These are phyloP conservation scores for Allodekkera sacchari DNA, from an alignment of 805 yeast species.

Conservation along the genomic window DNA sequence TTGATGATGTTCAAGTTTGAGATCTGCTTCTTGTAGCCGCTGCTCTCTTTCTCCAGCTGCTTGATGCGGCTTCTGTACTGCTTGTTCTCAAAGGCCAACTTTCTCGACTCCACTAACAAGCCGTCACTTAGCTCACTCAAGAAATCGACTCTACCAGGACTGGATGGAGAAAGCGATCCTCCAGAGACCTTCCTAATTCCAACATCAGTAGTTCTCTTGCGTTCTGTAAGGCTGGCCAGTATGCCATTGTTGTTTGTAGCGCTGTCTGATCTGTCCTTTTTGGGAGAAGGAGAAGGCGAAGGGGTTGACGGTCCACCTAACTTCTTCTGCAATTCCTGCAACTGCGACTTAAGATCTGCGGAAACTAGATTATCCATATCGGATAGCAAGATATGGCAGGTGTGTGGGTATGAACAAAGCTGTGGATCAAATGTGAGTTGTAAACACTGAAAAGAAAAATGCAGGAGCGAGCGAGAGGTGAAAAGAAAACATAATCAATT, in stretches of 20 bases:
- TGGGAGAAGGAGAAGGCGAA: too few species aligned
- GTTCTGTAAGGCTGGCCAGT: not conserved
- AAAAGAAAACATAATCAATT: too few species aligned
- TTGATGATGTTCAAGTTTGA: slow-evolving; percentile 26
- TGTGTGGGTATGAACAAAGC: too few species aligned
- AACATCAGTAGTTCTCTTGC: not conserved
- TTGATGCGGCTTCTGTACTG: slow-evolving; percentile 35
- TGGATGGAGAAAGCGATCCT: not conserved
- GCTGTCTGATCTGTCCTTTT: too few species aligned
- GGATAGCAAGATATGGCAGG: too few species aligned
- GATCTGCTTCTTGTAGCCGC: slow-evolving; percentile 28
- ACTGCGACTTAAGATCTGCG: slow-evolving; percentile 3
- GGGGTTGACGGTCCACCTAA: too few species aligned
- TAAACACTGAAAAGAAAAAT: too few species aligned
- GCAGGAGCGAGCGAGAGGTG: too few species aligned
- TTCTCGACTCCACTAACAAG: slow-evolving; percentile 58
- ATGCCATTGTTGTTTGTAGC: too few species aligned
- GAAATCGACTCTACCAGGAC: slow-evolving; percentile 52
- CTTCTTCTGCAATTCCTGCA: slow-evolving; percentile 4
- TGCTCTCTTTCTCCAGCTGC: slow-evolving; percentile 33
- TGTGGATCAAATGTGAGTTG: too few species aligned
- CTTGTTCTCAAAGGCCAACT: slow-evolving; percentile 57
- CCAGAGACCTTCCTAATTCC: not conserved
- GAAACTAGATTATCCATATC: too few species aligned
- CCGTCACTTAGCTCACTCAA: slow-evolving; percentile 70